Evolutionary conservation across 768 basidiomycete genomes (phyloP).

Genomic region (Auricularia cornea): DNA sequence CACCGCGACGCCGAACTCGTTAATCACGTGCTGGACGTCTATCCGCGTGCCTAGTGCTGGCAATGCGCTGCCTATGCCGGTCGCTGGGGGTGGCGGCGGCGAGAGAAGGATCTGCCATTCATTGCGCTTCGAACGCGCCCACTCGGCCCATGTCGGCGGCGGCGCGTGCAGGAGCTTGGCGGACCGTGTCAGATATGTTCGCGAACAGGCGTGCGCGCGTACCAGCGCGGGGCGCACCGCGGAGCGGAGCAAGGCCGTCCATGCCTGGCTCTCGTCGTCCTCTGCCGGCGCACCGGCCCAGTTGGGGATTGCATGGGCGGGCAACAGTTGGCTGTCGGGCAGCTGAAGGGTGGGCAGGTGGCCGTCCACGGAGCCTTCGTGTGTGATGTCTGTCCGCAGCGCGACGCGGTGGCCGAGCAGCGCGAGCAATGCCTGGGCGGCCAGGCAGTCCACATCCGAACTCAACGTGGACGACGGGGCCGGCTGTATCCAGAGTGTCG

Average conservation of each 20-base stretch:
- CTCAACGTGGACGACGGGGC: background rate
- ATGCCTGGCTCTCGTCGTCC: background rate
- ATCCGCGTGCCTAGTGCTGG: background rate
- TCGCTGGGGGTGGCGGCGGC: background rate
- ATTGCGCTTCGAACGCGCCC: background rate
- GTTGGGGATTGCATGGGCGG: background rate
- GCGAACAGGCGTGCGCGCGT: background rate
- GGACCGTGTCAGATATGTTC: background rate
- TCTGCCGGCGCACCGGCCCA: background rate
- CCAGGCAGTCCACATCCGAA: constrained; percentile 4
- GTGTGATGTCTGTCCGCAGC: constrained; percentile 2
- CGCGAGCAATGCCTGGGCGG: constrained; percentile 3
- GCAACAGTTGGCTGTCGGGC: background rate
- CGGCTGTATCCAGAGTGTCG: constrained; percentile 5
- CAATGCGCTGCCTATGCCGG: background rate
- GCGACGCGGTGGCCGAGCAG: background rate
- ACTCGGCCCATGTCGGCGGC: background rate
- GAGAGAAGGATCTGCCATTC: background rate
- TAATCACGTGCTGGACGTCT: background rate
- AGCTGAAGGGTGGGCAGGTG: constrained; percentile 3
- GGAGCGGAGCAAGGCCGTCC: background rate
- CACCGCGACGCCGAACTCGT: background rate
- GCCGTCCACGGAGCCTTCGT: constrained; percentile 3
- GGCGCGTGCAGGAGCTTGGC: background rate
- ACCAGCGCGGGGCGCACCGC: constrained; percentile 1